Evolutionary conservation across 73 alveolate species (phyloP).

Genomic region (Paramecium sonneborni): DNA sequence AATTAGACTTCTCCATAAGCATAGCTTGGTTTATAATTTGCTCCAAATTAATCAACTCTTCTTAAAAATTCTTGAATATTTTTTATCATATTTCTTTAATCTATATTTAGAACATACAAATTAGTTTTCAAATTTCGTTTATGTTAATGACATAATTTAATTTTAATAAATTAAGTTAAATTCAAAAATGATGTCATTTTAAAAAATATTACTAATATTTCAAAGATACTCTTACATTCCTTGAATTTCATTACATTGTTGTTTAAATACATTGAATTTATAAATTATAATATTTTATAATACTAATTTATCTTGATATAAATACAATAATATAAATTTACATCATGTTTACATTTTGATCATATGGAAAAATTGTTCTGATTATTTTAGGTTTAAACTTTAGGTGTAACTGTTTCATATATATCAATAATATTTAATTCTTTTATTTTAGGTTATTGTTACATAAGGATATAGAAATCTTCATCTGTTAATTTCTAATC

Average conservation of each 20-base stretch:
- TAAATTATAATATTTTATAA: no score
- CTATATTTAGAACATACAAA: background rate
- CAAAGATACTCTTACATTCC: background rate
- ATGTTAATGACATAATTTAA: background rate
- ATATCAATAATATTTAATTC: background rate
- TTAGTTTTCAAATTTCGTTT: background rate
- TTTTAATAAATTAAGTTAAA: background rate
- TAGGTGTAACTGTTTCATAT: background rate
- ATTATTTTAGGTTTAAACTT: background rate
- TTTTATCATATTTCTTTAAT: background rate
- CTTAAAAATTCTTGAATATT: background rate
- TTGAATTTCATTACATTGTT: background rate
- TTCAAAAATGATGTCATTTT: background rate
- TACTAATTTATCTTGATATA: no score
- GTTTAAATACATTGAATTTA: background rate
- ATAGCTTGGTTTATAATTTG: background rate
- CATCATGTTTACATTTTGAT: background rate
- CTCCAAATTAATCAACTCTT: conserved; percentile 13
- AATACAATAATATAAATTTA: background rate
- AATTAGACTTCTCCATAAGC: background rate
- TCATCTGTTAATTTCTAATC: background rate
- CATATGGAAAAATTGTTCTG: background rate
- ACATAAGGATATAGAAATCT: conserved; percentile 6
- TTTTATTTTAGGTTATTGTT: background rate
- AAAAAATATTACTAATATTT: background rate